Evolutionary conservation across 805 yeast species (phyloP), one percentile per base, ranked within the genome.

Genomic region (Priceomyces castillae): DNA sequence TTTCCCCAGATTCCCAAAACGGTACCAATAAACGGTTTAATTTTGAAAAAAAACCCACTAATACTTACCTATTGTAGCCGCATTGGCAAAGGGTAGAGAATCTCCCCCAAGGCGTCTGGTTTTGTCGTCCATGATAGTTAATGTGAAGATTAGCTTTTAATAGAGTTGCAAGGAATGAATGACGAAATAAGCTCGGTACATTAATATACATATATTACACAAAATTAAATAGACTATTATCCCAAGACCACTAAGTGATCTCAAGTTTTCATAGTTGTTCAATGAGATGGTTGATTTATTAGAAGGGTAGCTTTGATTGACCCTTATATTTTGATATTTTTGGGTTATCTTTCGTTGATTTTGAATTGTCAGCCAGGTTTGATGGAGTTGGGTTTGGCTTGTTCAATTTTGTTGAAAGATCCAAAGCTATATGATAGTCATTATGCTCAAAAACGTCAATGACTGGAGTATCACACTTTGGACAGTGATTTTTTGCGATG

Each of bases 41-140:
- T n/a, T n/a, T n/a, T n/a, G 39, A 34, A 5, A 14, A 15, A 4
- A 34, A 20, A 16, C 5, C 18, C 16, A n/a, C 2, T 4, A 11
- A 19, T 34, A 74, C 84, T 51, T 67, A 80, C 84, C 84, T 54
- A 90, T 87, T 9, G 90, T 84, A 0, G 97, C 90, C 1, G 96
- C 90, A 55, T 85, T 85, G 1, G 97, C 95, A 59, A 79, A 83
- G 1, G 90, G 86, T 38, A 71, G 57, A 7, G 66, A 63, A 28
- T 28, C 7, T 5, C 12, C 31, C 31, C 10, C 15, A 4, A 12
- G 31, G 31, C 15, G 15, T 5, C 31, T n/a, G 15, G 4, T n/a
- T 12, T 5, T 11, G 5, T 28, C 31, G 31, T 28, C 15, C 31
- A 28, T 28, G 15, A 28, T 28, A 11, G 10, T 28, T 4, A 9